These are phyloP conservation scores for Penicillium steckii DNA, from an alignment of 495 filamentous ascomycete genomes.

Conservation along the genomic window DNA sequence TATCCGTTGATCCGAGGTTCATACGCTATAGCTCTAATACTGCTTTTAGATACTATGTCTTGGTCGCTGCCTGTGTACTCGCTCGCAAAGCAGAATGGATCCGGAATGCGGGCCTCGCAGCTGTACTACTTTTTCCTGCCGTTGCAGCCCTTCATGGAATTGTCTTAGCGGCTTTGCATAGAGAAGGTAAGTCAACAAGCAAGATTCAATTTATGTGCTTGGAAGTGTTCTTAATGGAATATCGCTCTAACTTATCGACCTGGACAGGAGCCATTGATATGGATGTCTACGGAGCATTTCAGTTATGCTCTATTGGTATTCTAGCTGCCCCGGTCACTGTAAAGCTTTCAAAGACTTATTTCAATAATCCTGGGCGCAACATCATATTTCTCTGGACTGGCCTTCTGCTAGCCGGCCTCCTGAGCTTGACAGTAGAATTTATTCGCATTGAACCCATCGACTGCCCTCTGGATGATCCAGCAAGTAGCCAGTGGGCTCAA, in stretches of 20 bases:
- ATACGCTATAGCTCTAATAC: slow-evolving; percentile 11
- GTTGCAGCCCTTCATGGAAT: slow-evolving; percentile 60
- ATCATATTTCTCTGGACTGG: slow-evolving; percentile 61
- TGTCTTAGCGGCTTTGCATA: slow-evolving; percentile 53
- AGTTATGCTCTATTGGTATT: slow-evolving; percentile 60
- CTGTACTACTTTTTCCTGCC: slow-evolving; percentile 58
- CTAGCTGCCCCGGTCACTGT: slow-evolving; percentile 58
- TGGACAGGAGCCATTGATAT: slow-evolving; percentile 61
- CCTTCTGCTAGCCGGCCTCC: slow-evolving; percentile 53
- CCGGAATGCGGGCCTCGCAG: slow-evolving; percentile 56
- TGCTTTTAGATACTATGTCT: slow-evolving; percentile 52
- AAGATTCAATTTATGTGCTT: too few relatives aligned
- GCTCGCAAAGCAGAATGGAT: slow-evolving; percentile 58
- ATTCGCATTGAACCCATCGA: slow-evolving; percentile 40
- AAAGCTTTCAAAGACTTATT: slow-evolving; percentile 55
- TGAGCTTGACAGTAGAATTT: slow-evolving; percentile 59
- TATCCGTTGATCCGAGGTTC: not conserved
- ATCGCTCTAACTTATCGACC: too few relatives aligned
- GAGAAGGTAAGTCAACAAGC: slow-evolving; percentile 49
- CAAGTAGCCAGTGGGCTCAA: slow-evolving; percentile 29
- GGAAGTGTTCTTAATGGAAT: too few relatives aligned
- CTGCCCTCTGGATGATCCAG: slow-evolving; percentile 40
- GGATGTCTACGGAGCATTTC: slow-evolving; percentile 64
- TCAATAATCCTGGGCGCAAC: slow-evolving; percentile 58
- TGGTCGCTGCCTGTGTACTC: slow-evolving; percentile 57